Evolutionary conservation across 108 stramenopile species (phyloP), one percentile per base, ranked within the genome.

Genomic region (Epithemia pelagica): DNA sequence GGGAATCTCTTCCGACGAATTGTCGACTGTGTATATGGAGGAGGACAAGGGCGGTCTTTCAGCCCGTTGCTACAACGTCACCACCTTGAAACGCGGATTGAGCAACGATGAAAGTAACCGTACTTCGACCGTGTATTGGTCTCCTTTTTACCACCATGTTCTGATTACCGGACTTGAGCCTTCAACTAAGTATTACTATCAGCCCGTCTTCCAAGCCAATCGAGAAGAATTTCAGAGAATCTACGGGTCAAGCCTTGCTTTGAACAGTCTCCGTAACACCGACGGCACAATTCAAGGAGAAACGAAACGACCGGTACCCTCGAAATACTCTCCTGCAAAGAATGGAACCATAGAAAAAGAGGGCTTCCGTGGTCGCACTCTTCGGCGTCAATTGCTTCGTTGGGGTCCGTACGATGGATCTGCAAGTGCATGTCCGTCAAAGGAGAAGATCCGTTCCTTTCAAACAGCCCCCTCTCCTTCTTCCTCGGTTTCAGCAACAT

Each of bases 91-190:
- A 30, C 55, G 46, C n/a, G 27, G 58, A 5, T 25, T 58, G 21
- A 58, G 53, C 30, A 54, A 68, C 1, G 24, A 67, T 32, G 54
- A 62, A 30, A 30, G n/a, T 5, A 32, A 52, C 19, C 5, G 37
- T 15, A 46, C 5, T 10, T 46, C 37, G 37, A 46, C 37, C 5
- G 37, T 46, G 37, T 84, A 80, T 51, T 69, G 66, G 24, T 62
- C 75, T 57, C 76, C 76, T 7, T 78, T 65, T 59, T 77, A 78
- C 28, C 83, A 87, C 71, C 87, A 88, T 64, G 75, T 91, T 65
- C 63, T 66, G 30, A 61, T 91, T 30, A 61, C 72, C 58, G 85
- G 66, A 31, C 69, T 91, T 51, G 52, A 74, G 60, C 83, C 90
- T 18, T 65, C 56, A 8, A 83, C 83, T 8, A 78, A 55, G 5